phyloP scores from a whole-genome alignment of 805 yeast genomes.

The Yamadazyma paraphyllophila region DNA sequence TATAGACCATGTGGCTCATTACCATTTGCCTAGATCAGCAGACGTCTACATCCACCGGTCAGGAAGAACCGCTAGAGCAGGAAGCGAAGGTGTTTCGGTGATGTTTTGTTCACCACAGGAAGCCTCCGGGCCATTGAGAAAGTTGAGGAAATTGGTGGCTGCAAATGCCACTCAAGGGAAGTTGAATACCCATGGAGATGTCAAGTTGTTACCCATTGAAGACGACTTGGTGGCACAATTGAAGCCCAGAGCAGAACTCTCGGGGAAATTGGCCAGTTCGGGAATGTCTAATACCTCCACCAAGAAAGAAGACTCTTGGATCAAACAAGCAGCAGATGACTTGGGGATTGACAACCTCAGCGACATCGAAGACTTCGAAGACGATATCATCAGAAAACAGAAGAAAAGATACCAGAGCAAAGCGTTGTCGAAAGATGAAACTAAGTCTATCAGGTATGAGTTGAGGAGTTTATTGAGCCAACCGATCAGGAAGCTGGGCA shows the following conservation, averaged over 20 bases:
- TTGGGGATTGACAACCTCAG: slow-evolving; percentile 73
- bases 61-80: slow-evolving; percentile 98
- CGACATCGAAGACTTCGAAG: slow-evolving; percentile 63
- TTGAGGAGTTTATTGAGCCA: slow-evolving; percentile 49
- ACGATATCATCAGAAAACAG: slow-evolving; percentile 62
- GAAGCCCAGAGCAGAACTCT: slow-evolving; percentile 63
- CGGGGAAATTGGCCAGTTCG: slow-evolving; percentile 75
- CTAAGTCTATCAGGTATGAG: slow-evolving; percentile 46
- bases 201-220: slow-evolving; percentile 74
- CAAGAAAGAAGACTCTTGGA: slow-evolving; percentile 74
- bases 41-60: slow-evolving; percentile 94
- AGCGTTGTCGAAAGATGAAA: slow-evolving; percentile 47
- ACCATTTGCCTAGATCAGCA: slow-evolving; percentile 91
- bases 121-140: slow-evolving; percentile 81
- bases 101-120: slow-evolving; percentile 93
- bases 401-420: slow-evolving; percentile 47
- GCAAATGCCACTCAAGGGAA: slow-evolving; percentile 30
- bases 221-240: slow-evolving; percentile 68
- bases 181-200: slow-evolving; percentile 44
- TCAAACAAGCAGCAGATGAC: slow-evolving; percentile 88
- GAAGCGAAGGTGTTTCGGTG: slow-evolving; percentile 89
- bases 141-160: slow-evolving; percentile 60
- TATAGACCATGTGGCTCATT: slow-evolving; percentile 92
- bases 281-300: slow-evolving; percentile 58
- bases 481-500: slow-evolving; percentile 59